Conservation (phyloP, 78 protist species). For the Dictyostelium citrinum region DNA sequence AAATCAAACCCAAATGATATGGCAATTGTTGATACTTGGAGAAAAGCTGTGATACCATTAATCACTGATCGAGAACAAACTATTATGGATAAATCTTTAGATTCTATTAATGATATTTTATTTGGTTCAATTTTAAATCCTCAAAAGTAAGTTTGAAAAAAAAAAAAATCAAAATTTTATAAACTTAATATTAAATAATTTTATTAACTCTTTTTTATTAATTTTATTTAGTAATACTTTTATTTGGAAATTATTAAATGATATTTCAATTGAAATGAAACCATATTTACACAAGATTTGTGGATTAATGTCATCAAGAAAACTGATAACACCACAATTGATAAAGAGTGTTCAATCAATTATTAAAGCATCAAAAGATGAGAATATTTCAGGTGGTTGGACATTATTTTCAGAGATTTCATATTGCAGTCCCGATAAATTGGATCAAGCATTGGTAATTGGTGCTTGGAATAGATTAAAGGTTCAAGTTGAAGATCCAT, state of each 20-base stretch:
- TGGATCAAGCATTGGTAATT: conserved; percentile 37
- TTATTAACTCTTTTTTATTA: neutral
- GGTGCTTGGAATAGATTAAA: conserved; percentile 27
- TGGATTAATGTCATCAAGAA: conserved; percentile 44
- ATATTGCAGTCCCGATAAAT: conserved; percentile 42
- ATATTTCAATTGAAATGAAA: conserved; percentile 23
- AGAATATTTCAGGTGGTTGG: conserved; percentile 16
- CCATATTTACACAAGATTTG: conserved; percentile 43
- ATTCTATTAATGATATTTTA: conserved; percentile 7
- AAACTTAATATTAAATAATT: neutral
- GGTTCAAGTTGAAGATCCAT: neutral
- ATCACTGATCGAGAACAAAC: conserved; percentile 49
- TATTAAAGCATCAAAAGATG: neutral
- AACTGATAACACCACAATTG: conserved; percentile 37
- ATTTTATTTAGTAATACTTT: neutral
- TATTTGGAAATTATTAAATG: conserved; percentile 17
- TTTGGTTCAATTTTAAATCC: conserved; percentile 13
- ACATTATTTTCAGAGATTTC: conserved; percentile 49
- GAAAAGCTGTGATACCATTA: conserved; percentile 39
- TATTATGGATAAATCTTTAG: conserved; percentile 37
- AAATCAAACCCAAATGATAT: neutral
- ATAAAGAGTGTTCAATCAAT: conserved; percentile 7
- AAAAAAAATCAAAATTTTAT: neutral
- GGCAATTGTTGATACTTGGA: conserved; percentile 48
- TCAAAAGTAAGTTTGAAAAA: neutral